These are phyloP conservation scores for Fusarium agapanthi DNA, from an alignment of 2,329 filamentous ascomycete species.

Conservation along the genomic window DNA sequence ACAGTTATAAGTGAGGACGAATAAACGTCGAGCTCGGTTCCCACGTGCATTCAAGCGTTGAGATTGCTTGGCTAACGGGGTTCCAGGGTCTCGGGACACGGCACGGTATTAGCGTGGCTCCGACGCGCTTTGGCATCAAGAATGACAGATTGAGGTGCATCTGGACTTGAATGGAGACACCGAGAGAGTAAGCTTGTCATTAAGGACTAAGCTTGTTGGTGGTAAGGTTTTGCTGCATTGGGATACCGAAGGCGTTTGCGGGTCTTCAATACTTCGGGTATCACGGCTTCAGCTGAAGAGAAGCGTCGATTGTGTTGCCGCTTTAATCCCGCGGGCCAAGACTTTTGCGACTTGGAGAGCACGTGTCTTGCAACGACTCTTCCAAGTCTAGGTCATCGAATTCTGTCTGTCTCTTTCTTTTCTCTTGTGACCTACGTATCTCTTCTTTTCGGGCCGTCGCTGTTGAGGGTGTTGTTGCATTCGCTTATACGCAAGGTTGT, in stretches of 20 bases:
- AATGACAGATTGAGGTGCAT: background rate
- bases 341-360: background rate
- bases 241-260: slow-evolving; percentile 29
- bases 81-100: slow-evolving; percentile 30
- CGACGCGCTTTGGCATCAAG: slow-evolving; percentile 13
- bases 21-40: slow-evolving; percentile 16
- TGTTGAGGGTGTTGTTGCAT: background rate
- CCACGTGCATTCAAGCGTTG: slow-evolving; percentile 35
- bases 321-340: slow-evolving; percentile 22
- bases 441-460: background rate
- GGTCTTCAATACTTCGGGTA: slow-evolving; percentile 11
- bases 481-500: background rate
- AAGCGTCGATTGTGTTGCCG: slow-evolving; percentile 8
- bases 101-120: slow-evolving; percentile 25
- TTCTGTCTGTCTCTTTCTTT: background rate
- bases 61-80: slow-evolving; percentile 33
- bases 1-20: slow-evolving; percentile 22
- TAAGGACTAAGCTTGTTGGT: slow-evolving; percentile 28
- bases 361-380: background rate
- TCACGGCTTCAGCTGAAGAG: slow-evolving; percentile 27
- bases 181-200: slow-evolving; percentile 24
- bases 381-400: background rate
- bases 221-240: slow-evolving; percentile 27
- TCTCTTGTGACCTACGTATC: background rate
- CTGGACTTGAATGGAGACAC: slow-evolving; percentile 10